These are phyloP conservation scores for Microbotryum scabiosae DNA, from an alignment of 1,284 basidiomycete species.

Conservation along the genomic window DNA sequence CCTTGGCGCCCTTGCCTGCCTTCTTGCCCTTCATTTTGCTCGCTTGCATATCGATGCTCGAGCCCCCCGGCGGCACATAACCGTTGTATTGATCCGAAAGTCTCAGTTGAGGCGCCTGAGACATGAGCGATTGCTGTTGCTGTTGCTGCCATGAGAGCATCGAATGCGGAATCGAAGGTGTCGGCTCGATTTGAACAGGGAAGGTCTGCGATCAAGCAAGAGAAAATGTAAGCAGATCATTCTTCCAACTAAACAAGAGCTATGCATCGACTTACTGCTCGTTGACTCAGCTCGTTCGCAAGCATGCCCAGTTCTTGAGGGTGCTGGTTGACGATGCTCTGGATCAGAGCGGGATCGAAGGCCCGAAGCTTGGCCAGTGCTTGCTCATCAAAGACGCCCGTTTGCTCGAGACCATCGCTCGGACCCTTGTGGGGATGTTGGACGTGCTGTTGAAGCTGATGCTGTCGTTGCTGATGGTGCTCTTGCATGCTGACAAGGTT, in stretches of 20 bases:
- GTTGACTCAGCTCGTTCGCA: too few species aligned
- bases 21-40: slow-evolving; percentile 1
- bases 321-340: neutral
- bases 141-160: neutral
- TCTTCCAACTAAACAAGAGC: too few species aligned
- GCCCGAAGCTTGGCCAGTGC: too few species aligned
- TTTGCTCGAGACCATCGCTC: neutral
- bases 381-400: neutral
- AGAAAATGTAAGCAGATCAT: too few species aligned
- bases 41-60: neutral
- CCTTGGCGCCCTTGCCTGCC: neutral
- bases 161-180: slow-evolving; percentile 10
- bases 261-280: too few species aligned
- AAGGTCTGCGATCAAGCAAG: too few species aligned
- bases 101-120: neutral
- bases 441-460: neutral
- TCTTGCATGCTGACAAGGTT: neutral
- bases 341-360: neutral
- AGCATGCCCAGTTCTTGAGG: neutral
- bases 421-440: neutral
- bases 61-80: neutral
- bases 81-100: neutral
- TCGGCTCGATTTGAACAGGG: neutral
- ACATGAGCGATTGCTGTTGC: neutral
- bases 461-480: neutral